Evolutionary conservation across 2,329 filamentous ascomycete genomes (phyloP), one percentile per base, ranked within the genome.

Genomic region (Cyphellophora europaea): DNA sequence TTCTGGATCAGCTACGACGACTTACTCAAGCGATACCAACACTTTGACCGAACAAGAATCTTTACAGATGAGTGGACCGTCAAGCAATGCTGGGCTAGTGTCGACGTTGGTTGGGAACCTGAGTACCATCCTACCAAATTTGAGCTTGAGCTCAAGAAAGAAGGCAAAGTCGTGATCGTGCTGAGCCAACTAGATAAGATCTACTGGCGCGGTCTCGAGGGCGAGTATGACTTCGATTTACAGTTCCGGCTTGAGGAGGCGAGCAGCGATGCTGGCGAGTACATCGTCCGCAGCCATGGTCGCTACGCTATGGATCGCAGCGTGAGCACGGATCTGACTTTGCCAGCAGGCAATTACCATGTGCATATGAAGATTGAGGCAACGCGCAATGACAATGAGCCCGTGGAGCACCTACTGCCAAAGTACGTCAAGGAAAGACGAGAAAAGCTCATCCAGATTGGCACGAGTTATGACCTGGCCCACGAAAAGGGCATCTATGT

Each of bases 331-430:
- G 85, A 91, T 54, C 67, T 91, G 6, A 68, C 79, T 21, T 72
- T 93, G 16, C 76, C 83, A 13, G 71, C 79, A 0, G 85, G 85
- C 8, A 75, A 72, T 28, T 93, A 93, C 57, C 75, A 74, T 5
- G 74, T 93, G 4, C 67, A 85, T 14, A 71, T 89, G 55, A 86
- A 83, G 53, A 71, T 91, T 38, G 77, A 78, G 5, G 82, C 82
- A 2, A 70, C 69, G 12, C 72, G 79, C n/a, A 50, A 59, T 6
- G 53, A 67, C 16, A 59, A 69, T 6, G 57, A 63, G 1, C 66
- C 71, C n/a, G n/a, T n/a, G n/a, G n/a, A n/a, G n/a, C n/a, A n/a
- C n/a, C n/a, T n/a, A n/a, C n/a, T n/a, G n/a, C n/a, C n/a, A n/a
- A n/a, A n/a, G n/a, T n/a, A n/a, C n/a, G n/a, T n/a, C n/a, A n/a